Evolutionary conservation across 257 asterid species (phyloP).

Genomic region (Solanum sejunctum): DNA sequence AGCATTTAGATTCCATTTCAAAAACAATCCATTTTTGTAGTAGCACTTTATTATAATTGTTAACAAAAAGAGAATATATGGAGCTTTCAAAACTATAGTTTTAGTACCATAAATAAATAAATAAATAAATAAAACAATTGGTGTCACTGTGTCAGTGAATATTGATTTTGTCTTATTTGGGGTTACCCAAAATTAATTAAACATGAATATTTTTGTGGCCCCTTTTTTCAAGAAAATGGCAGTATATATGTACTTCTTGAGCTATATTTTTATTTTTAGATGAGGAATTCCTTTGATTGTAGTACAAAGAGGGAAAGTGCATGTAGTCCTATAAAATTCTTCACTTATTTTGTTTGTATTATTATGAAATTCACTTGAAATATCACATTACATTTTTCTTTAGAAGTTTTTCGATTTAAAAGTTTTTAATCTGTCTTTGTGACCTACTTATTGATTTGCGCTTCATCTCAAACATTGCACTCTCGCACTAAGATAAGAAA

Average conservation of each 20-base stretch:
- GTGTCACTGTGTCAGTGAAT: constrained; percentile 1
- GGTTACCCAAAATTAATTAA: not conserved
- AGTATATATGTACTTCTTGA: not conserved
- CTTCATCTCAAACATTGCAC: not conserved
- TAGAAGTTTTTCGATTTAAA: no score
- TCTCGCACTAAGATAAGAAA: not conserved
- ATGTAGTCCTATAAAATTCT: no score
- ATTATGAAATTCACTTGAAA: no score
- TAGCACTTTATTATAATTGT: not conserved
- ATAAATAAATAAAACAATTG: not conserved
- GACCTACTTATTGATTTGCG: not conserved
- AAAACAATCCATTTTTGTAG: not conserved
- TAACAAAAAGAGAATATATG: not conserved
- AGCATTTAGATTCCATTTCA: not conserved
- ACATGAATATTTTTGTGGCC: not conserved
- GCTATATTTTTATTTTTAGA: not conserved
- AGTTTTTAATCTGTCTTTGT: not conserved
- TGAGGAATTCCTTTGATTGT: not conserved
- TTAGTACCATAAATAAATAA: not conserved
- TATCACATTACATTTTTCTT: no score
- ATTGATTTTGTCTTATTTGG: not conserved
- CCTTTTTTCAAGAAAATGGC: not conserved
- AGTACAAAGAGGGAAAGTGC: not conserved
- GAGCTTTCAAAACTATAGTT: not conserved
- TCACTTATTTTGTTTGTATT: no score